Conservation (phyloP, 2,329 filamentous ascomycete species). For the Fusarium fracticaudum region DNA sequence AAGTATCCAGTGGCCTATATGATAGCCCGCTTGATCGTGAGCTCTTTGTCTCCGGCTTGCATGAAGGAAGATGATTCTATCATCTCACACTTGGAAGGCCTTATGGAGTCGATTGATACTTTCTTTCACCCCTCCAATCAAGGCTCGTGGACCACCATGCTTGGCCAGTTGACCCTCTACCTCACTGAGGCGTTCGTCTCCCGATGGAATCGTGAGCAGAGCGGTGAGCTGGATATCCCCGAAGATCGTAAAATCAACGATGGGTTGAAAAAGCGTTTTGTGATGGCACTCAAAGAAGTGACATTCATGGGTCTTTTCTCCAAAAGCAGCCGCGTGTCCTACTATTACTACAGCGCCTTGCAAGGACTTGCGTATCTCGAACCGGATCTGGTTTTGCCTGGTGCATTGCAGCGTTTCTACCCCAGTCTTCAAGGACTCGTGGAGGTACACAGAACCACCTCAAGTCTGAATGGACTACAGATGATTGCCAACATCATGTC, state of each 20-base stretch:
- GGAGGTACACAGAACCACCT: constrained; percentile 95
- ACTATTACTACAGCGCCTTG: constrained; percentile 88
- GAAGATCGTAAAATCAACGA: constrained; percentile 80
- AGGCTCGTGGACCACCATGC: constrained; percentile 87
- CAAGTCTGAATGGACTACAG: constrained; percentile 89
- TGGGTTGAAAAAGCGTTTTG: constrained; percentile 87
- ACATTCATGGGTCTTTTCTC: constrained; percentile 98
- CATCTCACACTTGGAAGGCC: constrained; percentile 83
- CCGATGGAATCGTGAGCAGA: constrained; percentile 95
- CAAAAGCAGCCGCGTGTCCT: constrained; percentile 91
- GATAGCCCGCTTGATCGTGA: constrained; percentile 91
- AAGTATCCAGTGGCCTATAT: constrained; percentile 93
- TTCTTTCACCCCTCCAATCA: constrained; percentile 99
- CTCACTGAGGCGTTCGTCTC: constrained; percentile 96
- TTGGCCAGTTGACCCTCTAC: constrained; percentile 92
- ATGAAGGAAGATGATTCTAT: constrained; percentile 81
- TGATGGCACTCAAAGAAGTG: constrained; percentile 87
- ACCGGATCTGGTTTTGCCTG: constrained; percentile 89
- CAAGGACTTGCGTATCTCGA: constrained; percentile 92
- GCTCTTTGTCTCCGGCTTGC: constrained; percentile 88
- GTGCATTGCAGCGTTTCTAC: constrained; percentile 94
- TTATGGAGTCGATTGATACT: constrained; percentile 95
- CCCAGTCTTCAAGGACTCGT: constrained; percentile 96
- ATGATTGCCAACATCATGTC: constrained; percentile 93
- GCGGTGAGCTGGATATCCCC: constrained; percentile 88